Evolutionary conservation across 441 rosid species (phyloP).

Genomic region (Melastoma candidum): DNA sequence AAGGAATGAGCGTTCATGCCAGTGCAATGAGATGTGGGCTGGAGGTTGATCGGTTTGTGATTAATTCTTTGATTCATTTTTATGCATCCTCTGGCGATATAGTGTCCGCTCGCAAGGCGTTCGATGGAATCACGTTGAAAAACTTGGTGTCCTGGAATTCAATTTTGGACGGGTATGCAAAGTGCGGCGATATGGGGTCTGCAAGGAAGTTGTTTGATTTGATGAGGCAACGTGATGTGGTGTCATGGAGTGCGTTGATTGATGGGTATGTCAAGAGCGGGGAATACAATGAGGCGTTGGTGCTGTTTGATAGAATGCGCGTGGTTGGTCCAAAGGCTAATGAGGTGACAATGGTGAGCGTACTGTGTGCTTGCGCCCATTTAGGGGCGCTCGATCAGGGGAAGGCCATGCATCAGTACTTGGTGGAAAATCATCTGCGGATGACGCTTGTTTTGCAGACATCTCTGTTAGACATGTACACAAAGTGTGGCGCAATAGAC

Average conservation of each 20-base stretch:
- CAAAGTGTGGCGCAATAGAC: slow-evolving; percentile 66
- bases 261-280: slow-evolving; percentile 65
- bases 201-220: slow-evolving; percentile 47
- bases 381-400: slow-evolving; percentile 62
- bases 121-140: slow-evolving; percentile 48
- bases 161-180: slow-evolving; percentile 59
- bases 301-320: slow-evolving; percentile 46
- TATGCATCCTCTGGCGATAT: slow-evolving; percentile 43
- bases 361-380: slow-evolving; percentile 76
- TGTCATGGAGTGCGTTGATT: slow-evolving; percentile 75
- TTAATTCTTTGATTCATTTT: slow-evolving; percentile 63
- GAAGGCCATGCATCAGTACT: slow-evolving; percentile 39
- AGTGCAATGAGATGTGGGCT: slow-evolving; percentile 36
- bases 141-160: slow-evolving; percentile 73
- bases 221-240: slow-evolving; percentile 55
- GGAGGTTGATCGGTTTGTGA: slow-evolving; percentile 41
- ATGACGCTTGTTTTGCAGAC: slow-evolving; percentile 49
- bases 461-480: slow-evolving; percentile 85
- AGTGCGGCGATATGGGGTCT: slow-evolving; percentile 41
- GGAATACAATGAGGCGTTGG: slow-evolving; percentile 45
- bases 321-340: slow-evolving; percentile 39
- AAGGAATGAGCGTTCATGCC: slow-evolving; percentile 41
- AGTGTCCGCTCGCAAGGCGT: slow-evolving; percentile 37
- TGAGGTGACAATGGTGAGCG: slow-evolving; percentile 82
- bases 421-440: slow-evolving; percentile 34